A percentile compares a stretch with the other conserved stretches of the same genome.
These are phyloP conservation scores for Cytospora chrysosperma DNA, from an alignment of 2,329 filamentous ascomycete species.

Conservation along the genomic window DNA sequence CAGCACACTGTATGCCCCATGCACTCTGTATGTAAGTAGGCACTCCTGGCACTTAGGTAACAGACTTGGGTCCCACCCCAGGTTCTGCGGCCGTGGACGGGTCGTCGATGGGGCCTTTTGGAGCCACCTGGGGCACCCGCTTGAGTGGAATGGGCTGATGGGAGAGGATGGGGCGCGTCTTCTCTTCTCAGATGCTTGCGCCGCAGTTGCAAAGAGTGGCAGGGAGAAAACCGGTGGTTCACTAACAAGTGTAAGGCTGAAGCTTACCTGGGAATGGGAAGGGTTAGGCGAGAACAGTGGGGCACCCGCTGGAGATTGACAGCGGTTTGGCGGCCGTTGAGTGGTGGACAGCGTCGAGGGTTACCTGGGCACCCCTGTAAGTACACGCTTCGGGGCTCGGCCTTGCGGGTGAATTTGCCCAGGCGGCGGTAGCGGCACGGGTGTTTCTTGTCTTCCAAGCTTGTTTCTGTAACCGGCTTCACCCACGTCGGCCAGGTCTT, in stretches of 20 bases:
- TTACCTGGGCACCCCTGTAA: not conserved
- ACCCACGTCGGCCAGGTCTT: conserved; percentile 19
- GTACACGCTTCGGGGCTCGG: conserved; percentile 10
- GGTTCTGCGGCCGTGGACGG: conserved; percentile 7
- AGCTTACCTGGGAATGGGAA: conserved; percentile 16
- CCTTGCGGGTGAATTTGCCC: conserved; percentile 1
- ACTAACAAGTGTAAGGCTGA: conserved; percentile 10
- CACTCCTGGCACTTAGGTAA: not conserved
- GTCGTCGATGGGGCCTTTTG: not conserved
- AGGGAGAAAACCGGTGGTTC: not conserved
- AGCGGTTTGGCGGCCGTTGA: conserved; percentile 10
- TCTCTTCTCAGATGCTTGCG: conserved; percentile 15
- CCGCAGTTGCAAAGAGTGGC: conserved; percentile 23
- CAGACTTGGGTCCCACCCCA: conserved; percentile 12
- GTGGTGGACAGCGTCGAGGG: no score
- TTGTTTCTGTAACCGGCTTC: conserved; percentile 18
- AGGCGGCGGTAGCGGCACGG: conserved; percentile 8
- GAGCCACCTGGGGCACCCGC: conserved; percentile 19
- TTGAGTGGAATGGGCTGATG: conserved; percentile 3
- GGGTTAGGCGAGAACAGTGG: conserved; percentile 17
- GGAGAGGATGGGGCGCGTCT: conserved; percentile 15
- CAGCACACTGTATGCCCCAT: conserved; percentile 8
- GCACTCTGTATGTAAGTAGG: no score
- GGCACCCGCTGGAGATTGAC: conserved; percentile 9
- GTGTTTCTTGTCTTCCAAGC: conserved; percentile 6